Evolutionary conservation across 768 basidiomycete genomes (phyloP).

Genomic region (Thelephora ganbajun): DNA sequence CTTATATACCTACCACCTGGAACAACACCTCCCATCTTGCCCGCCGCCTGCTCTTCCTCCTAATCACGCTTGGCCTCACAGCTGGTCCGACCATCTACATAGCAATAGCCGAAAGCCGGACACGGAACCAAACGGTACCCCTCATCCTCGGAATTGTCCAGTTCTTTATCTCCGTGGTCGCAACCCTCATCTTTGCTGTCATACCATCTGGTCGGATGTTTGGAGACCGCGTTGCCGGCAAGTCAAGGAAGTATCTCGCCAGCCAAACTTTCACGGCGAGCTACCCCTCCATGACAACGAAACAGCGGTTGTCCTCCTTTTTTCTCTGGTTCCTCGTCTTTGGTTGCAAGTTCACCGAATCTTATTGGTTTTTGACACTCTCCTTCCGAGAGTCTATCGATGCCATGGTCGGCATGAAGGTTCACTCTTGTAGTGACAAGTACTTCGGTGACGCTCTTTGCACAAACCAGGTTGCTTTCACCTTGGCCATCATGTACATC

Average conservation of each 20-base stretch:
- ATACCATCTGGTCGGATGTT: slow-evolving; percentile 98
- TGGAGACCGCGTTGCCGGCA: slow-evolving; percentile 92
- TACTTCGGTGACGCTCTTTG: slow-evolving; percentile 78
- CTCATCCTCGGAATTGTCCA: slow-evolving; percentile 94
- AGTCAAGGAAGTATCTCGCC: slow-evolving; percentile 92
- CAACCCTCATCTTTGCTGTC: slow-evolving; percentile 76
- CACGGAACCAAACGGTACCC: slow-evolving; percentile 52
- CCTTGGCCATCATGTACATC: slow-evolving; percentile 94
- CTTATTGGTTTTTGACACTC: slow-evolving; percentile 94
- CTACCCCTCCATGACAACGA: slow-evolving; percentile 57
- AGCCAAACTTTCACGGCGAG: slow-evolving; percentile 97
- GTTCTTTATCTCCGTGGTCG: slow-evolving; percentile 83
- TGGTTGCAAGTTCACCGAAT: slow-evolving; percentile 91
- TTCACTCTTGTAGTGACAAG: slow-evolving; percentile 81
- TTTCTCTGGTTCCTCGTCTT: slow-evolving; percentile 87
- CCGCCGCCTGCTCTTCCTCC: slow-evolving; percentile 77
- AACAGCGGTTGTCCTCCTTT: slow-evolving; percentile 66
- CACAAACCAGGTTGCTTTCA: slow-evolving; percentile 87
- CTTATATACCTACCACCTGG: slow-evolving; percentile 97
- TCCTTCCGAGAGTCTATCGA: slow-evolving; percentile 88
- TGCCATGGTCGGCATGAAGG: slow-evolving; percentile 94
- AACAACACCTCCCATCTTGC: slow-evolving; percentile 95
- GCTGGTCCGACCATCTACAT: slow-evolving; percentile 92
- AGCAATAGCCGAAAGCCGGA: slow-evolving; percentile 61
- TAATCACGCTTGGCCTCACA: slow-evolving; percentile 83